These are phyloP conservation scores for Pachysandra terminalis DNA, from an alignment of 164 flowering plant genomes.

Conservation along the genomic window DNA sequence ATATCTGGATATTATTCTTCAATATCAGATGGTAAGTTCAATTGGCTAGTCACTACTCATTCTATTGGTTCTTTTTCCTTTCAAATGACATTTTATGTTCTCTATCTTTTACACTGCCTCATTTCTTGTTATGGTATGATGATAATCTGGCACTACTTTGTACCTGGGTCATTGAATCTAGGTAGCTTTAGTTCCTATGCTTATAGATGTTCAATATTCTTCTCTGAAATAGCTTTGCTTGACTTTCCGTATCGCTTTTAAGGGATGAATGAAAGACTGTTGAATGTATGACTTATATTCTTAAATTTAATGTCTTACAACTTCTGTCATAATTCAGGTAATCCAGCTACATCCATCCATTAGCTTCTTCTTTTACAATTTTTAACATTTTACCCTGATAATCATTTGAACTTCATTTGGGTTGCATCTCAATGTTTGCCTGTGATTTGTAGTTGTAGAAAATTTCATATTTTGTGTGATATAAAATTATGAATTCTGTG, in stretches of 20 bases:
- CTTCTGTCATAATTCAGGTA: not conserved
- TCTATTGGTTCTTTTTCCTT: not conserved
- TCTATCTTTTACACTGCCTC: too few species aligned
- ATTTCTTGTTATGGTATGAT: too few species aligned
- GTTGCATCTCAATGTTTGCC: not conserved
- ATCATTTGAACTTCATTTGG: not conserved
- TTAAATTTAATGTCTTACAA: not conserved
- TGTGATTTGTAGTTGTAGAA: not conserved
- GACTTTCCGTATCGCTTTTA: too few species aligned
- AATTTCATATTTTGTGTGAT: not conserved
- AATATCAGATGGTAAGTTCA: conserved; percentile 61
- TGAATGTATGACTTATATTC: too few species aligned
- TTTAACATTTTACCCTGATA: not conserved
- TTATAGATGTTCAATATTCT: too few species aligned
- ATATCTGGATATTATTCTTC: conserved; percentile 70
- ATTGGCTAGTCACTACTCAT: not conserved
- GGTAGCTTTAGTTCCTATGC: too few species aligned
- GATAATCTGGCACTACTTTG: too few species aligned
- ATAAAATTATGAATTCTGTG: not conserved
- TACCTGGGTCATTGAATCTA: too few species aligned
- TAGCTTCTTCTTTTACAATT: not conserved
- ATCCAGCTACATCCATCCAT: not conserved
- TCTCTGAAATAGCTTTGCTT: too few species aligned
- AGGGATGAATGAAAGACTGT: too few species aligned
- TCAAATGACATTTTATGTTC: too few species aligned